Conservation (phyloP, 2,329 filamentous ascomycete genomes). For the Botrytis paeoniae region DNA sequence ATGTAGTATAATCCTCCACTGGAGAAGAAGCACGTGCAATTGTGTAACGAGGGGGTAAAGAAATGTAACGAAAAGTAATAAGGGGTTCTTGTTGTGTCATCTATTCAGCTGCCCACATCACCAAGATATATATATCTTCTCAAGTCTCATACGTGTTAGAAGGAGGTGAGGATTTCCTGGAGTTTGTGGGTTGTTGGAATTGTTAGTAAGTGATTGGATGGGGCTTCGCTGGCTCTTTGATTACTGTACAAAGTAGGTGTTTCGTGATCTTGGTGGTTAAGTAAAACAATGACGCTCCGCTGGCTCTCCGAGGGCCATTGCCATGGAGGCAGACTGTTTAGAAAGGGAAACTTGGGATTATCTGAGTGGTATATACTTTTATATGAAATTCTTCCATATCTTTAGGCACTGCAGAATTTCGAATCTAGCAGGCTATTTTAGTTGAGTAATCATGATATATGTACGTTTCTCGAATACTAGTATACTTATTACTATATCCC, state of each 20-base stretch:
- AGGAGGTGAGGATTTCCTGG: neutral
- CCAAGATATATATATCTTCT: neutral
- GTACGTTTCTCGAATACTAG: neutral
- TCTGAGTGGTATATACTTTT: neutral
- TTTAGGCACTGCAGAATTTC: fast-evolving
- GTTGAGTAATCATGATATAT: neutral
- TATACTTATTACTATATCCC: neutral
- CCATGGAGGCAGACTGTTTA: neutral
- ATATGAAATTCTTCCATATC: no score
- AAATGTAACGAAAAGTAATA: neutral
- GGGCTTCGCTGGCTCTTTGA: neutral
- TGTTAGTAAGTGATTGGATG: neutral
- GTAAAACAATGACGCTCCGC: neutral
- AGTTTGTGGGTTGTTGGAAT: neutral
- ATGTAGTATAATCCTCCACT: neutral
- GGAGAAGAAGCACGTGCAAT: neutral
- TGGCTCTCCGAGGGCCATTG: neutral
- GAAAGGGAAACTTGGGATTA: neutral
- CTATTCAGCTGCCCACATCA: neutral
- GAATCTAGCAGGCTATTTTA: neutral
- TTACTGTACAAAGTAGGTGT: neutral
- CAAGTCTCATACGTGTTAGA: neutral
- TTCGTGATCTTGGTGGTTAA: neutral
- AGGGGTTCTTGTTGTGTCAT: neutral
- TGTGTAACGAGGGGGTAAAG: neutral